Evolutionary conservation across 805 yeast genomes (phyloP).

Genomic region (Hanseniaspora occidentalis): DNA sequence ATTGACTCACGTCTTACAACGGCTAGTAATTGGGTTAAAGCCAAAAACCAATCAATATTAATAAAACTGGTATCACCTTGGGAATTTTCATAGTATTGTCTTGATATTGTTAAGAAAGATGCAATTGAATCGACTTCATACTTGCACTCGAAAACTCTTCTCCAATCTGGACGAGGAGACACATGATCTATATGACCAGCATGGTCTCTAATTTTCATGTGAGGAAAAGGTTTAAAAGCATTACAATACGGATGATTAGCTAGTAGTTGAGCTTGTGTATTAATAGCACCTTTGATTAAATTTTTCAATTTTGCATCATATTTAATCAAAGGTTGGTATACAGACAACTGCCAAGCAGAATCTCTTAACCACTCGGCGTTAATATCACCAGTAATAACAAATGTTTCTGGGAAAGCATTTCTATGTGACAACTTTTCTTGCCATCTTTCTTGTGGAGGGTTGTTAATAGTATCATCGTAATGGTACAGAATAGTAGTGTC

Average conservation of each 20-base stretch:
- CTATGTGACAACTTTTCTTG: not conserved
- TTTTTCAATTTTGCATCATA: conserved; percentile 37
- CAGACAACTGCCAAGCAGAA: conserved; percentile 70
- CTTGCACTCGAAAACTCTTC: conserved; percentile 72
- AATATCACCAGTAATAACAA: conserved; percentile 84
- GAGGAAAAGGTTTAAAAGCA: conserved; percentile 77
- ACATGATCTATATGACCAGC: conserved; percentile 51
- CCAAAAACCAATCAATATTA: conserved; percentile 42
- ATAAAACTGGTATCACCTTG: conserved; percentile 29
- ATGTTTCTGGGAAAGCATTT: conserved; percentile 38
- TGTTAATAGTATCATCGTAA: conserved; percentile 13
- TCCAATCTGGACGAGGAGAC: conserved; percentile 58
- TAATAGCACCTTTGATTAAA: conserved; percentile 65
- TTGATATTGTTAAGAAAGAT: conserved; percentile 61
- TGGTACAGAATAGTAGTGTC: conserved; percentile 83
- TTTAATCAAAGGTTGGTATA: conserved; percentile 50
- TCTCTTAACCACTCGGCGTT: conserved; percentile 92
- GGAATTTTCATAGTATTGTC: conserved; percentile 52
- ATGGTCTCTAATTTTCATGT: conserved; percentile 31
- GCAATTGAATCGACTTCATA: conserved; percentile 83
- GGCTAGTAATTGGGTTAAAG: conserved; percentile 36
- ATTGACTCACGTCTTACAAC: conserved; percentile 48
- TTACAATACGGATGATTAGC: conserved; percentile 67
- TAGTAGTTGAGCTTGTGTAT: conserved; percentile 61
- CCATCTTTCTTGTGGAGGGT: conserved; percentile 7